Percentiles rank a stretch among this genome's conserved stretches.
Evolutionary conservation across 345 rosid genomes (phyloP).

Genomic region (Microcos paniculata): DNA sequence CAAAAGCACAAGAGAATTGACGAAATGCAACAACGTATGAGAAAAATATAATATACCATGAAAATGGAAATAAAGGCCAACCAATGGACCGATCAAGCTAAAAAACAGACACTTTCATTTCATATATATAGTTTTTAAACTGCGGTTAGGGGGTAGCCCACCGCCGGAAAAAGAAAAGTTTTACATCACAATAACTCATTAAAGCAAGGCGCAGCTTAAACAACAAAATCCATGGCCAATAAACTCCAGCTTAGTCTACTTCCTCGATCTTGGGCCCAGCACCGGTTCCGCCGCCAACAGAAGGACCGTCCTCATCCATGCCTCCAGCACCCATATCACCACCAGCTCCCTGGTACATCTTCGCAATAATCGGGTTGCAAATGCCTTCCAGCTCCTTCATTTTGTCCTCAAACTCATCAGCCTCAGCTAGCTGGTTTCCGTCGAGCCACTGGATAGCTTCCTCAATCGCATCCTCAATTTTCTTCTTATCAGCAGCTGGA

Average conservation of each 20-base stretch:
- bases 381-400: conserved; percentile 15
- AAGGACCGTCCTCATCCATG: conserved; percentile 16
- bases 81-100: neutral
- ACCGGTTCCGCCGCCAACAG: conserved; percentile 10
- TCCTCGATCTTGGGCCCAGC: conserved; percentile 20
- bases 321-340: conserved; percentile 12
- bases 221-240: neutral
- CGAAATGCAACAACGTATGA: too few relatives aligned
- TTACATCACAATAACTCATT: too few relatives aligned
- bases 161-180: neutral
- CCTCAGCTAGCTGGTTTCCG: conserved; percentile 7
- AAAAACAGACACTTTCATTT: neutral
- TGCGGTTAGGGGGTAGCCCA: neutral
- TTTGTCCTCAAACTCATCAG: conserved; percentile 13
- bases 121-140: neutral
- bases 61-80: too few relatives aligned
- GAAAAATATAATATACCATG: too few relatives aligned
- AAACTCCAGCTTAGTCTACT: conserved; percentile 7
- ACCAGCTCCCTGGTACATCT: conserved; percentile 17
- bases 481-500: neutral
- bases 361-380: conserved; percentile 16
- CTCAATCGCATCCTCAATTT: conserved; percentile 15
- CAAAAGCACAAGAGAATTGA: too few relatives aligned
- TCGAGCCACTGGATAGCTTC: conserved; percentile 15
- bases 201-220: neutral